Conservation (phyloP, 2,329 filamentous ascomycete species). For the Coleophoma eucalyptorum region DNA sequence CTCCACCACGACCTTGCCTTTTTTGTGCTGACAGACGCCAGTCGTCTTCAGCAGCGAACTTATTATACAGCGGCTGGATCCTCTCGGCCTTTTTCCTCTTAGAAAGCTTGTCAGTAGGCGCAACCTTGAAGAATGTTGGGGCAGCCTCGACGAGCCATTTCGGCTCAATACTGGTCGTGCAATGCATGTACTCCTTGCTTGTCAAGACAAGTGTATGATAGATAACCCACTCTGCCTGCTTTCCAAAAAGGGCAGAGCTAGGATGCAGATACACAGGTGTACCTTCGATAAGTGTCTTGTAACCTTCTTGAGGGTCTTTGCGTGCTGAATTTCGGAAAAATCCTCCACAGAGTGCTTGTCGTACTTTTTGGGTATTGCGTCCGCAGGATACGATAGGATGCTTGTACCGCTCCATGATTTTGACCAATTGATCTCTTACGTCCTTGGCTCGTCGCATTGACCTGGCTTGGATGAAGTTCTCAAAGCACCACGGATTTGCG, state of each 20-base stretch:
- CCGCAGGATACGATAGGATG: conserved; percentile 82
- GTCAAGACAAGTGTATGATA: conserved; percentile 90
- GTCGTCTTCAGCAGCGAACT: conserved; percentile 88
- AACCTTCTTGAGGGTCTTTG: conserved; percentile 94
- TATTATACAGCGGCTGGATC: conserved; percentile 93
- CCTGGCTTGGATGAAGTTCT: conserved; percentile 94
- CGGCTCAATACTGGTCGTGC: conserved; percentile 87
- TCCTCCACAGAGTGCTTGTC: conserved; percentile 84
- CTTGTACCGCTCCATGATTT: conserved; percentile 90
- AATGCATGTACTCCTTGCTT: conserved; percentile 98
- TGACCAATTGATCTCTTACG: conserved; percentile 84
- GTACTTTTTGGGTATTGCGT: conserved; percentile 79
- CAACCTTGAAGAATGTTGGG: conserved; percentile 99
- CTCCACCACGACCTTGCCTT: conserved; percentile 77
- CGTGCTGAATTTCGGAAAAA: conserved; percentile 95
- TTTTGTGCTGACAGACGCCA: conserved; percentile 90
- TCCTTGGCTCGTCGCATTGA: conserved; percentile 88
- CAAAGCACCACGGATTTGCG: conserved; percentile 88
- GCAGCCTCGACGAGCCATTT: conserved; percentile 93
- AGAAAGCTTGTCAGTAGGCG: conserved; percentile 77
- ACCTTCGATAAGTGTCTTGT: conserved; percentile 94
- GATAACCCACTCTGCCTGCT: conserved; percentile 93
- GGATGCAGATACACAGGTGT: conserved; percentile 96
- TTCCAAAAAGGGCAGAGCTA: conserved; percentile 86
- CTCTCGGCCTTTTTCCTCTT: conserved; percentile 93